Percentiles rank a stretch among this genome's conserved stretches.
phyloP scores from a whole-genome alignment of 768 basidiomycete genomes.

The Agrocybe praecox region DNA sequence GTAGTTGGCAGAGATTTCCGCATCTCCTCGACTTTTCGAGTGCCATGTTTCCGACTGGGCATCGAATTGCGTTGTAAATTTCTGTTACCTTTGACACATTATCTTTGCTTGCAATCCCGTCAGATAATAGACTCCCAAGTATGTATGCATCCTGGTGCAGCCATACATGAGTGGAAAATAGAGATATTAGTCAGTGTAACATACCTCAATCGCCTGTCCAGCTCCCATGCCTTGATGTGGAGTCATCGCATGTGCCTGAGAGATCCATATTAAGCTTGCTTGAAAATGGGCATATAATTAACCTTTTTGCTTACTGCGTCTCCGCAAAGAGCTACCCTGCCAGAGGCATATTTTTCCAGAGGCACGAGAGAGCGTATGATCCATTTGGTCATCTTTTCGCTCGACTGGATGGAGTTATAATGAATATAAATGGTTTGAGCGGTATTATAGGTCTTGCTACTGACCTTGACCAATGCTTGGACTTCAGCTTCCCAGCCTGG shows the following conservation, averaged over 20 bases:
- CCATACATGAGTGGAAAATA: background rate
- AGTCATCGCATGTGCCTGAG: slow-evolving; percentile 36
- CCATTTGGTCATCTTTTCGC: slow-evolving; percentile 45
- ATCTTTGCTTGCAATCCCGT: slow-evolving; percentile 4
- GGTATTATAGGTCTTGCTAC: slow-evolving; percentile 2
- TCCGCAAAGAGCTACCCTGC: slow-evolving; percentile 46
- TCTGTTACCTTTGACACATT: slow-evolving; percentile 27
- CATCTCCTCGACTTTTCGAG: slow-evolving; percentile 20
- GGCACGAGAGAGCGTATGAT: slow-evolving; percentile 41
- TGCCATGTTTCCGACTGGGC: slow-evolving; percentile 25
- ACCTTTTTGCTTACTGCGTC: slow-evolving; percentile 41
- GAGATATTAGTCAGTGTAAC: background rate
- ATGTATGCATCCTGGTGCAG: slow-evolving; percentile 40
- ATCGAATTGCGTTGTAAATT: slow-evolving; percentile 27
- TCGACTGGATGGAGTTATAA: slow-evolving; percentile 25
- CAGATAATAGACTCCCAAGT: slow-evolving; percentile 29
- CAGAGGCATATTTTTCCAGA: slow-evolving; percentile 39
- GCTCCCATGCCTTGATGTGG: slow-evolving; percentile 34
- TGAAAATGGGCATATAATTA: no score
- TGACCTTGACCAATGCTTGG: slow-evolving; percentile 43
- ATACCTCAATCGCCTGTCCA: slow-evolving; percentile 31
- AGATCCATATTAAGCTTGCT: background rate
- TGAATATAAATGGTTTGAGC: background rate
- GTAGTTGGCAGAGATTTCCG: slow-evolving; percentile 22
- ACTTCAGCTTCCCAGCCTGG: slow-evolving; percentile 49